These are phyloP conservation scores for Apiospora hydei DNA, from an alignment of 2,329 filamentous ascomycete species.

Conservation along the genomic window DNA sequence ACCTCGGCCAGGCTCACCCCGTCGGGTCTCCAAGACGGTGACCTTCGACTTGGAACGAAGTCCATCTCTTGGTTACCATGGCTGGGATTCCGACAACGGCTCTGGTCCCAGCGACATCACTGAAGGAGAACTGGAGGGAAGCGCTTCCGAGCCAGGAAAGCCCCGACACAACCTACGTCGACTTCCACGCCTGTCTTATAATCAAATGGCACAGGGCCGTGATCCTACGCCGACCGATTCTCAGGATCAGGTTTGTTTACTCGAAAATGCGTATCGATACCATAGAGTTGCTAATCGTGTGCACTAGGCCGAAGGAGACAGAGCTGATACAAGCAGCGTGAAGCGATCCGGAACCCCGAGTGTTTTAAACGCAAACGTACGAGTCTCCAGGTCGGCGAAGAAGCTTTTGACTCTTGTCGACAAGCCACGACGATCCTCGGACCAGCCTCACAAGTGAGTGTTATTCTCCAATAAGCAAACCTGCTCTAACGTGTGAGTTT, in stretches of 20 bases:
- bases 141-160: background rate
- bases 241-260: background rate
- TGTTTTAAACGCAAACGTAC: background rate
- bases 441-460: conserved; percentile 14
- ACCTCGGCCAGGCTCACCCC: background rate
- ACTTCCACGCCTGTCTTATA: background rate
- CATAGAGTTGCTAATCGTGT: background rate
- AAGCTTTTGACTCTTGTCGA: background rate
- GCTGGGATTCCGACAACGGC: background rate
- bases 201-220: background rate
- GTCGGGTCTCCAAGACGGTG: background rate
- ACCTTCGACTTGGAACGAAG: conserved; percentile 7
- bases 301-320: background rate
- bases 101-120: background rate
- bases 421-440: background rate
- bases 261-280: no score
- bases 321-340: background rate
- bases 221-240: background rate
- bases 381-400: background rate
- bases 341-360: background rate
- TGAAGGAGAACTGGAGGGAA: background rate
- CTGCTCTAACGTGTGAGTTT: background rate
- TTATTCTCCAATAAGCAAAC: background rate
- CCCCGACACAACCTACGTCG: conserved; percentile 15
- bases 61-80: background rate